Conservation (phyloP, 1,284 basidiomycete genomes). For the Thecaphora thlaspeos region DNA sequence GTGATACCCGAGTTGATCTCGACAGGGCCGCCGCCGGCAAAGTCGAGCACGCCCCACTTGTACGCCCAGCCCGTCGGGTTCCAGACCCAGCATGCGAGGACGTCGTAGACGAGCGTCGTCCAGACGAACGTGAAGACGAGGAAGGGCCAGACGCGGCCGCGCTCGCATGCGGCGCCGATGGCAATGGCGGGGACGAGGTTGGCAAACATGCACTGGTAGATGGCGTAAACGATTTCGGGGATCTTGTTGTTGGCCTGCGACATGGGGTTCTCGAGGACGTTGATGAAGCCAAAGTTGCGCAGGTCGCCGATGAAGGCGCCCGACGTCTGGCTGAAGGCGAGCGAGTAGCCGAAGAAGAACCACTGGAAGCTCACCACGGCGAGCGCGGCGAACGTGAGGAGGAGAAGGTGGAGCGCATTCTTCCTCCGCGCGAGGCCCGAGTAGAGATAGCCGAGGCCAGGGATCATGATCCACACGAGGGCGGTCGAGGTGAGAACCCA, state of each 20-base stretch:
- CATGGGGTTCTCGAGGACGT: constrained; percentile 74
- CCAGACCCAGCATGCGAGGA: constrained; percentile 71
- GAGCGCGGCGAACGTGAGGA: constrained; percentile 60
- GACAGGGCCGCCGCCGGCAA: constrained; percentile 88
- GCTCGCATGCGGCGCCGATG: constrained; percentile 73
- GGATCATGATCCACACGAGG: constrained; percentile 71
- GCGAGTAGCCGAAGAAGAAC: constrained; percentile 59
- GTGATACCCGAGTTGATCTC: constrained; percentile 86
- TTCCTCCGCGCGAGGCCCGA: constrained; percentile 77
- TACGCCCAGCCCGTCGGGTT: constrained; percentile 83
- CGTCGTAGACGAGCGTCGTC: constrained; percentile 69
- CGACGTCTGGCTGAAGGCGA: constrained; percentile 65
- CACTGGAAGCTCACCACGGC: constrained; percentile 64
- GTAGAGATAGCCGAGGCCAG: constrained; percentile 73
- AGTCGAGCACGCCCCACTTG: constrained; percentile 87
- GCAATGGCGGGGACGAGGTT: constrained; percentile 63
- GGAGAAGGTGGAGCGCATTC: constrained; percentile 62
- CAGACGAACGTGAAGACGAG: constrained; percentile 85
- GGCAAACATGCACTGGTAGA: constrained; percentile 59
- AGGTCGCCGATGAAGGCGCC: constrained; percentile 72
- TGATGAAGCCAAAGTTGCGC: constrained; percentile 63
- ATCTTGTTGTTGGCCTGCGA: constrained; percentile 65
- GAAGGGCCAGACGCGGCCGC: constrained; percentile 80
- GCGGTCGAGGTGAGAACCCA: constrained; percentile 71
- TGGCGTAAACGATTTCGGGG: constrained; percentile 62